Percentiles rank a stretch among this genome's conserved stretches.
Evolutionary conservation across 2,329 filamentous ascomycete species (phyloP).

Genomic region (Colletotrichum caudatum): DNA sequence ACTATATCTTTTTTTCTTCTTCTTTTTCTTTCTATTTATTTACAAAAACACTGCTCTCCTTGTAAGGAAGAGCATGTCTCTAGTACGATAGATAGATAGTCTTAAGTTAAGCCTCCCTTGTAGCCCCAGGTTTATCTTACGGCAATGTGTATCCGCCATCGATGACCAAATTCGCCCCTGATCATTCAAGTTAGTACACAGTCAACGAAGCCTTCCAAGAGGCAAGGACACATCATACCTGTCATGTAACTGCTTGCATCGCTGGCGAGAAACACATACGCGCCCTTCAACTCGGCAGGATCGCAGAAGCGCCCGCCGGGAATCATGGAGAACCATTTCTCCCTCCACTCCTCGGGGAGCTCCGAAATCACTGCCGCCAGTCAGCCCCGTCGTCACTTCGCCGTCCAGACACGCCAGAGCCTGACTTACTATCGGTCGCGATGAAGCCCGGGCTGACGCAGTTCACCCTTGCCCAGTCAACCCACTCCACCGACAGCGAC

Average conservation of each 20-base stretch:
- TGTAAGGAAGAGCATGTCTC: no score
- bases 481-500: constrained; percentile 81
- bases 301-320: constrained; percentile 36
- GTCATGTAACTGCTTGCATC: constrained; percentile 56
- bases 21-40: neutral
- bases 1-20: neutral
- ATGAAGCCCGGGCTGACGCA: constrained; percentile 39
- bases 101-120: no score
- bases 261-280: constrained; percentile 62
- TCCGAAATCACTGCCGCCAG: constrained; percentile 27
- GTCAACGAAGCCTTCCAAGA: constrained; percentile 25
- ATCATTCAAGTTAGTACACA: neutral
- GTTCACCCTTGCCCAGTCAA: constrained; percentile 62
- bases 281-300: constrained; percentile 60
- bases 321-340: constrained; percentile 39
- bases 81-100: no score
- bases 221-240: constrained; percentile 45
- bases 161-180: constrained; percentile 60
- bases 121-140: constrained; percentile 48
- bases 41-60: neutral
- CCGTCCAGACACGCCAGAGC: constrained; percentile 64
- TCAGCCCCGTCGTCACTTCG: constrained; percentile 63
- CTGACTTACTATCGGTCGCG: constrained; percentile 33
- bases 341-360: constrained; percentile 70
- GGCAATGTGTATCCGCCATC: constrained; percentile 69